Evolutionary conservation across 2,329 filamentous ascomycete genomes (phyloP).

Genomic region (Nakataea oryzae): DNA sequence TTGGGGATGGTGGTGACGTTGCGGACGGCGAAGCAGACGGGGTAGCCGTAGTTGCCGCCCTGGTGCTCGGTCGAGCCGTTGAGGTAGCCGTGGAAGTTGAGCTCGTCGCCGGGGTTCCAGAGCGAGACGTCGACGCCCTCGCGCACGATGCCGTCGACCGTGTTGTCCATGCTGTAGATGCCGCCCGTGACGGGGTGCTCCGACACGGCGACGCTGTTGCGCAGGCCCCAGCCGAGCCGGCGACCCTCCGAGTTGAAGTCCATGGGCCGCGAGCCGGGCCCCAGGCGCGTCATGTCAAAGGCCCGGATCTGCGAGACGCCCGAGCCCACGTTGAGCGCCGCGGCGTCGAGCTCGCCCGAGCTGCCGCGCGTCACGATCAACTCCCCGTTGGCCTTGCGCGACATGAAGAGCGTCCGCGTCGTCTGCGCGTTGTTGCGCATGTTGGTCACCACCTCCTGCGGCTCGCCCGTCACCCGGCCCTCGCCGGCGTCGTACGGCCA

Average conservation of each 20-base stretch:
- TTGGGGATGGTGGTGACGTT: conserved; percentile 15
- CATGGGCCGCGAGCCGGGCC: conserved; percentile 18
- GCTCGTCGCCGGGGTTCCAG: conserved; percentile 62
- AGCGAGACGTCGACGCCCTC: conserved; percentile 49
- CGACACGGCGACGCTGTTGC: conserved; percentile 56
- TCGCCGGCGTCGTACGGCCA: conserved; percentile 47
- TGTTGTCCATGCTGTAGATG: conserved; percentile 58
- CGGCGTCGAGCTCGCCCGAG: conserved; percentile 40
- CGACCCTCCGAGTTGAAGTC: conserved; percentile 37
- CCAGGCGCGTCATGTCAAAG: conserved; percentile 19
- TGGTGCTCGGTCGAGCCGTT: conserved; percentile 17
- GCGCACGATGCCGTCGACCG: conserved; percentile 51
- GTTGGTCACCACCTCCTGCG: conserved; percentile 39
- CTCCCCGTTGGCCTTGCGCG: conserved; percentile 34
- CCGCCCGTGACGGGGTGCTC: conserved; percentile 45
- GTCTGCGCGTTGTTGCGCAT: conserved; percentile 40
- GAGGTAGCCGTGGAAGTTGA: conserved; percentile 61
- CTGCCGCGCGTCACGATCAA: conserved; percentile 46
- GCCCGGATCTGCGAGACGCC: conserved; percentile 53
- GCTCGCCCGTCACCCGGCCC: conserved; percentile 28
- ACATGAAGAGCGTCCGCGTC: conserved; percentile 52
- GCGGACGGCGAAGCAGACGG: conserved; percentile 58
- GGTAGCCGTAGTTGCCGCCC: conserved; percentile 51
- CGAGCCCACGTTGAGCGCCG: conserved; percentile 30
- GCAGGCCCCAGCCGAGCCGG: conserved; percentile 56